phyloP scores from a whole-genome alignment of 106 monocot species.

The Alisma plantagoaquatica region DNA sequence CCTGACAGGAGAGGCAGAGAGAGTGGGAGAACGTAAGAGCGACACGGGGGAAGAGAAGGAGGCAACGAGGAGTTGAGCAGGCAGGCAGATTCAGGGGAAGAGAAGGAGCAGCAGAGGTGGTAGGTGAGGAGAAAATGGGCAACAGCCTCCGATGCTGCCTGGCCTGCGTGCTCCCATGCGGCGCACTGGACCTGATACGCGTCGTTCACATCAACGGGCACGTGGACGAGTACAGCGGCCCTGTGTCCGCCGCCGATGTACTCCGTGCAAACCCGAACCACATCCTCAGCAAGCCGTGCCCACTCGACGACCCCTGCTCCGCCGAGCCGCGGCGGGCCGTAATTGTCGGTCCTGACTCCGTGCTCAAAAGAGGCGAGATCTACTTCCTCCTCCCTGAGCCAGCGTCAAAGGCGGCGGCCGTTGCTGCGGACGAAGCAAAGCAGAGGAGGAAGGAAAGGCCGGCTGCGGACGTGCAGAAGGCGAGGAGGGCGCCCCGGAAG shows the following conservation, averaged over 20 bases:
- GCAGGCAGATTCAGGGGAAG: too few species aligned
- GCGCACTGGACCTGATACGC: constrained; percentile 42
- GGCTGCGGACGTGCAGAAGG: not conserved
- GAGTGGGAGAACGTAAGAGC: too few species aligned
- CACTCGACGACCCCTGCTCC: constrained; percentile 9
- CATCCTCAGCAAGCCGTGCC: constrained; percentile 30
- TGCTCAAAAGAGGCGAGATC: constrained; percentile 37
- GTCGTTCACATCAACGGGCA: constrained; percentile 45
- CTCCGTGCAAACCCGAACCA: constrained; percentile 35
- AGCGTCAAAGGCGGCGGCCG: not conserved
- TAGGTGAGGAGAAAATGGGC: constrained; percentile 22
- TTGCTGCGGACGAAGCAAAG: too few species aligned
- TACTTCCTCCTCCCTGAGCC: constrained; percentile 39
- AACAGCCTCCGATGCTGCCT: constrained; percentile 46
- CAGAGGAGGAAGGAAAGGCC: constrained; percentile 18
- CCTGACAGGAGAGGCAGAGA: too few species aligned
- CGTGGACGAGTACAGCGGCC: constrained; percentile 35
- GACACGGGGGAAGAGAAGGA: not conserved
- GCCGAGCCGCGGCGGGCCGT: constrained; percentile 4
- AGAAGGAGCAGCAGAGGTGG: not conserved
- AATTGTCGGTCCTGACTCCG: constrained; percentile 26
- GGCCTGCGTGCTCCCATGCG: constrained; percentile 46
- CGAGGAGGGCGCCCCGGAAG: not conserved
- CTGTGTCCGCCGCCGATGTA: constrained; percentile 32
- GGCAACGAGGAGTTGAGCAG: too few species aligned